Percentiles rank a stretch among this genome's conserved stretches.
These are phyloP conservation scores for Fusarium praegraminearum DNA, from an alignment of 2,329 filamentous ascomycete genomes.

Conservation along the genomic window DNA sequence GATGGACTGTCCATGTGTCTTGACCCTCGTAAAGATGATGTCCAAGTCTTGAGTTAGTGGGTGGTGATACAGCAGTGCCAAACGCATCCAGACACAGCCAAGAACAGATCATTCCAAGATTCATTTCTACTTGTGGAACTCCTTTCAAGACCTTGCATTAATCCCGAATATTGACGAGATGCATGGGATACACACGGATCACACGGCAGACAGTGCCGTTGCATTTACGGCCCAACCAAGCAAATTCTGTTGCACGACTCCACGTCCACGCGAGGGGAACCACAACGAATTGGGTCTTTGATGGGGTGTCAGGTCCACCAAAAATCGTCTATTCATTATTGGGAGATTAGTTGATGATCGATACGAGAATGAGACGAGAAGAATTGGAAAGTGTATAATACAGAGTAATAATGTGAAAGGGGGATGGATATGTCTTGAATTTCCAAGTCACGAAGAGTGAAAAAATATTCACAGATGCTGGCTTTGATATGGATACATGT, in stretches of 20 bases:
- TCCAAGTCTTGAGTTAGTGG: not conserved
- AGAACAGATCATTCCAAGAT: not conserved
- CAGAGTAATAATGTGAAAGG: not conserved
- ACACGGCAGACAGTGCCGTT: constrained; percentile 14
- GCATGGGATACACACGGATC: constrained; percentile 10
- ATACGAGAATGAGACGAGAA: not conserved
- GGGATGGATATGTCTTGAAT: not conserved
- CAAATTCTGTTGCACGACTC: not conserved
- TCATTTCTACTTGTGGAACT: not conserved
- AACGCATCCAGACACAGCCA: not conserved
- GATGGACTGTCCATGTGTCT: not conserved
- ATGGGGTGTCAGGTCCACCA: not conserved
- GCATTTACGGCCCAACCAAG: not conserved
- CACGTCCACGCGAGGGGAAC: not conserved
- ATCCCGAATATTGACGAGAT: not conserved
- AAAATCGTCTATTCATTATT: not conserved
- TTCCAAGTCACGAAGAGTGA: not conserved
- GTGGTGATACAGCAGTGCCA: not conserved
- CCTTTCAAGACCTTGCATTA: constrained; percentile 10
- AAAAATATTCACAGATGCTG: not conserved
- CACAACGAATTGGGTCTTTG: not conserved
- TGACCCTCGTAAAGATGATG: not conserved
- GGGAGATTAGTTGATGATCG: not conserved
- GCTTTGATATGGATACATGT: not conserved
- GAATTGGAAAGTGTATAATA: not conserved